Evolutionary conservation across 108 stramenopile genomes (phyloP), one percentile per base, ranked within the genome.

Genomic region (Cyclotella baltica): DNA sequence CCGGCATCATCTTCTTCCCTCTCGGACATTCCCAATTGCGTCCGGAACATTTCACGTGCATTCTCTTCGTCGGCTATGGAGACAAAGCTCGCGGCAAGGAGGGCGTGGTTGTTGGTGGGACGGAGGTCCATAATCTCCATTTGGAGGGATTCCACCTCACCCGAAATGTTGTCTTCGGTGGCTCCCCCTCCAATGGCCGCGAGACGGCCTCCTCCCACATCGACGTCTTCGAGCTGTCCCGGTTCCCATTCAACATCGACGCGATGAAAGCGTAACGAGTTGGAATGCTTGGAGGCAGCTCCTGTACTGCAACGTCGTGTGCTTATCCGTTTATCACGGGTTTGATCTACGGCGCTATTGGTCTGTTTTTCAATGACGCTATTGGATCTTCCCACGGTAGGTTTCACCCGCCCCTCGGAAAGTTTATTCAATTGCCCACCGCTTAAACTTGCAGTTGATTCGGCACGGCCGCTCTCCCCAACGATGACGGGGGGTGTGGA

Each of bases 61-160:
- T 48, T 16, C 47, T 48, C 47, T 16, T 48, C 47, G 47, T 48
- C 6, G 19, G n/a, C n/a, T 2, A 48, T 48, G 47, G 19, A n/a
- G 47, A 48, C 6, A n/a, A 48, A 48, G 47, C 47, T 48, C 19
- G 4, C n/a, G 47, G 18, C 47, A 1, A 48, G 18, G 47, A 2
- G 2, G 47, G 19, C 6, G 47, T 16, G 4, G 47, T 48, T 16
- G 6, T 2, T 6, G 47, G 47, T n/a, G n/a, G 47, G 47, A 2
- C 47, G 47, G 4, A 48, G 47, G 47, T 48, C 47, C 47, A 48
- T 48, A n/a, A 48, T 48, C 47, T 48, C 47, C 47, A 48, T 48
- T 2, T 48, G 47, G 1, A 48, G 47, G 19, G 47, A 48, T 48
- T 48, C 47, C 19, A 48, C n/a, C n/a, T n/a, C n/a, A n/a, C n/a